Percentiles rank a stretch among this genome's conserved stretches.
These are phyloP conservation scores for Lanmaoa rubissima DNA, from an alignment of 768 basidiomycete species.

Conservation along the genomic window DNA sequence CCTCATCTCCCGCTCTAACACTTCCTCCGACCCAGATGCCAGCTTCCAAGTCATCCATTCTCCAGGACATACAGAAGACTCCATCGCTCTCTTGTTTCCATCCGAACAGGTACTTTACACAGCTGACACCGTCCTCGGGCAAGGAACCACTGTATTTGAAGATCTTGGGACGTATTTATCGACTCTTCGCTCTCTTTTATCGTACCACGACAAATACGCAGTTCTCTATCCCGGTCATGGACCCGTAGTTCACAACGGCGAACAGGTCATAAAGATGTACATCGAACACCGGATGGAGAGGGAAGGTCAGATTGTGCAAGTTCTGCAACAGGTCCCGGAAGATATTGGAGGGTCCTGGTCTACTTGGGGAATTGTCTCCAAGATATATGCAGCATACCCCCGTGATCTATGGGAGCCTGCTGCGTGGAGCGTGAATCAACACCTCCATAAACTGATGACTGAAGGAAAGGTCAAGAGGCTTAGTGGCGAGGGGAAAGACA, in stretches of 20 bases:
- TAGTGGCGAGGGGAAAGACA: conserved; percentile 51
- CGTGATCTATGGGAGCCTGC: conserved; percentile 71
- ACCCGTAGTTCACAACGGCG: conserved; percentile 65
- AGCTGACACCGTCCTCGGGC: conserved; percentile 87
- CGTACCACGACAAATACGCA: conserved; percentile 41
- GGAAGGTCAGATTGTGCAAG: conserved; percentile 70
- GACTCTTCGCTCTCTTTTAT: conserved; percentile 59
- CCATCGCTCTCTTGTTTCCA: conserved; percentile 68
- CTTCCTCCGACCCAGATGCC: conserved; percentile 1
- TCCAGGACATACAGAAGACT: conserved; percentile 90
- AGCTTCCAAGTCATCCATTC: conserved; percentile 70
- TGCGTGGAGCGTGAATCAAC: conserved; percentile 62
- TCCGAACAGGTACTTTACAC: conserved; percentile 80
- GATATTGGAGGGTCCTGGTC: conserved; percentile 41
- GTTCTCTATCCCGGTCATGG: conserved; percentile 90
- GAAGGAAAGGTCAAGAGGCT: conserved; percentile 57
- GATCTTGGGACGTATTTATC: conserved; percentile 70
- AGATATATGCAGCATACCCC: conserved; percentile 72
- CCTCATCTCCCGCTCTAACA: conserved; percentile 24
- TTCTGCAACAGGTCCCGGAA: conserved; percentile 39
- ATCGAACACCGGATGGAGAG: conserved; percentile 78
- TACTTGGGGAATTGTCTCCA: conserved; percentile 62
- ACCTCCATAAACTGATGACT: conserved; percentile 66
- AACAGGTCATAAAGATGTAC: conserved; percentile 62
- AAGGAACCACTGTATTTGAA: conserved; percentile 88